A percentile compares a stretch with the other conserved stretches of the same genome.
phyloP scores from a whole-genome alignment of 108 stramenopile species.

The Phaeodactylum tricornutum region DNA sequence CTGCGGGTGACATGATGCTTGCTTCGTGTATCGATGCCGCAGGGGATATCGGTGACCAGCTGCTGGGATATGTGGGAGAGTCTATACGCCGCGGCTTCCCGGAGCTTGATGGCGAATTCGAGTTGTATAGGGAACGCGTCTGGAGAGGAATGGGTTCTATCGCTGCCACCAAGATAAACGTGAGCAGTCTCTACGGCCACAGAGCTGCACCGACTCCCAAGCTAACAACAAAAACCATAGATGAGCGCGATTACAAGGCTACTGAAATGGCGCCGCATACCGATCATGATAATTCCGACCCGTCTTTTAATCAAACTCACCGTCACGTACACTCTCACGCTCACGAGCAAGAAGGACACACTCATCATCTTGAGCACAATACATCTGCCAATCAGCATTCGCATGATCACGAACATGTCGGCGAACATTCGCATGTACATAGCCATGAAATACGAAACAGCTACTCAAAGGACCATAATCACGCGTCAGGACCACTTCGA shows the following conservation, averaged over 20 bases:
- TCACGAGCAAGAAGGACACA: constrained; percentile 27
- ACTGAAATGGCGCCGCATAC: no score
- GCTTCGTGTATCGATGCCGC: constrained; percentile 66
- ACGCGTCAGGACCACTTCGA: constrained; percentile 49
- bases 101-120: constrained; percentile 57
- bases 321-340: constrained; percentile 15
- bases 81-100: constrained; percentile 48
- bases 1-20: constrained; percentile 82
- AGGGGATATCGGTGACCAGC: constrained; percentile 8
- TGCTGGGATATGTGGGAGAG: constrained; percentile 25
- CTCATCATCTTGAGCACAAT: constrained; percentile 8
- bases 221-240: neutral
- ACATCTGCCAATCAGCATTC: constrained; percentile 10
- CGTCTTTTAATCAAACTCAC: neutral
- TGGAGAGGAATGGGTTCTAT: constrained; percentile 57
- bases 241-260: no score
- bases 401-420: constrained; percentile 16
- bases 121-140: constrained; percentile 28
- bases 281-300: no score
- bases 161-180: constrained; percentile 51
- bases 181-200: constrained; percentile 46
- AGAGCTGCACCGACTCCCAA: constrained; percentile 59
- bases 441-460: constrained; percentile 4
- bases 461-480: constrained; percentile 6
- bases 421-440: constrained; percentile 24